Base-by-base conservation (phyloP, 2,329 filamentous ascomycete genomes). In the Cercospora brassicicola region DNA sequence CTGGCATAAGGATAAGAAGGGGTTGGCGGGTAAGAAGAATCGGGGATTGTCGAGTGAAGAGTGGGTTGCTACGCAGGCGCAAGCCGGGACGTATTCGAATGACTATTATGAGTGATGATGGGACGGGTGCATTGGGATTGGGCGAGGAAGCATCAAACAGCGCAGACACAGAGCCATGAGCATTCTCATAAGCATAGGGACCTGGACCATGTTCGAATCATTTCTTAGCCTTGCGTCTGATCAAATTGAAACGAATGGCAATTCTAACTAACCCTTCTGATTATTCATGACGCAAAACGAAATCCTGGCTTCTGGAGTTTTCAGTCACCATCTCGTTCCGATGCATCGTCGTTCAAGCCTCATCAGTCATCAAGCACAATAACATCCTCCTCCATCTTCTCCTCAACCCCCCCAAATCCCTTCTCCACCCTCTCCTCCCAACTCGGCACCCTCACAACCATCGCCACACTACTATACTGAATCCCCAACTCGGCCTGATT, bases 21-120 rank as follows among this genome's bases (percentile, higher is more conserved):
- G 66, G 61, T 67, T 85, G 72, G 78, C 77, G n/a, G 79, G 69
- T 76, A 76, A 76, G 71, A 84, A 84, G 75, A 80, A 82, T 59
- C 75, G 68, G 60, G 79, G 79, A 0, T 72, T 85, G 66, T 81
- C 81, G 56, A 83, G 79, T 70, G 83, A 84, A 73, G 83, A 84
- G 75, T 84, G 81, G 81, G 81, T 80, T 69, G 79, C 79, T 59
- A 84, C 82, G 64, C 83, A 84, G 71, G 78, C 79, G 67, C 78
- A 83, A 62, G 74, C 78, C 65, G 82, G 82, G 8, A 75, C 77
- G 23, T 83, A 82, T 74, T 77, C 77, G 30, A 64, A 71, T 45
- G 71, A 77, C 62, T 73, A 77, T 62, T 74, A 77, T 64, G 75
- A 77, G 59, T 77, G 73, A 76, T 30, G 45, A 53, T 11, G 23